Percentiles rank a stretch among this genome's conserved stretches.
These are phyloP conservation scores for Scedosporium minutisporum DNA, from an alignment of 2,329 filamentous ascomycete species.

Conservation along the genomic window DNA sequence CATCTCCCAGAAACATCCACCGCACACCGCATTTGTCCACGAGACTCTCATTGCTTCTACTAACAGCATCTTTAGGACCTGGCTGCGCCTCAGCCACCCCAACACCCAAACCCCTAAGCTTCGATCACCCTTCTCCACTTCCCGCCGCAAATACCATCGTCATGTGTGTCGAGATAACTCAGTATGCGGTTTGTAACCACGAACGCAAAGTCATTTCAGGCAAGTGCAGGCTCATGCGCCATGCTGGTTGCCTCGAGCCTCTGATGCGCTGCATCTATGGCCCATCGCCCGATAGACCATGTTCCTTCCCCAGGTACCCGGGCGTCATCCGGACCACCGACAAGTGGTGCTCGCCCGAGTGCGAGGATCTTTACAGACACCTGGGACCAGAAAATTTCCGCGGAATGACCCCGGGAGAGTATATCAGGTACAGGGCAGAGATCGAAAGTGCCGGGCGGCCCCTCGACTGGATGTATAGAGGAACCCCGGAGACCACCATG, in stretches of 20 bases:
- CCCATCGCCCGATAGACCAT: constrained; percentile 3
- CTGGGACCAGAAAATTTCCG: background rate
- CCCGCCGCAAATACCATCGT: background rate
- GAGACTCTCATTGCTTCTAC: background rate
- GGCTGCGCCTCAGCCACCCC: no score
- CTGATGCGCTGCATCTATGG: constrained; percentile 8
- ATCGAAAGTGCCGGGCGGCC: background rate
- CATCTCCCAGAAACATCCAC: no score
- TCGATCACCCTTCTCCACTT: background rate
- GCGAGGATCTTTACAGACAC: background rate
- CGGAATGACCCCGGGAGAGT: background rate
- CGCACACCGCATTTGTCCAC: background rate
- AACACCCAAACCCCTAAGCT: background rate
- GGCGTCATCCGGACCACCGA: constrained; percentile 1
- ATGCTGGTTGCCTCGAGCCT: constrained; percentile 4
- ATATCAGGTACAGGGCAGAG: background rate
- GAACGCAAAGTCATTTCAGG: constrained; percentile 3
- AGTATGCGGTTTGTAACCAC: constrained; percentile 7
- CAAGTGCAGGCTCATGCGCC: constrained; percentile 4
- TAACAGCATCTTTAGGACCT: no score
- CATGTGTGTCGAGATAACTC: constrained; percentile 9
- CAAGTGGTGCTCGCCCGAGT: constrained; percentile 4
- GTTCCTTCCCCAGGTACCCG: constrained; percentile 5
- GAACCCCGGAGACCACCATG: background rate
- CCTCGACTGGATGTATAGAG: background rate